Base-by-base conservation (phyloP, 495 filamentous ascomycete species). In the Penicillium alfredii region DNA sequence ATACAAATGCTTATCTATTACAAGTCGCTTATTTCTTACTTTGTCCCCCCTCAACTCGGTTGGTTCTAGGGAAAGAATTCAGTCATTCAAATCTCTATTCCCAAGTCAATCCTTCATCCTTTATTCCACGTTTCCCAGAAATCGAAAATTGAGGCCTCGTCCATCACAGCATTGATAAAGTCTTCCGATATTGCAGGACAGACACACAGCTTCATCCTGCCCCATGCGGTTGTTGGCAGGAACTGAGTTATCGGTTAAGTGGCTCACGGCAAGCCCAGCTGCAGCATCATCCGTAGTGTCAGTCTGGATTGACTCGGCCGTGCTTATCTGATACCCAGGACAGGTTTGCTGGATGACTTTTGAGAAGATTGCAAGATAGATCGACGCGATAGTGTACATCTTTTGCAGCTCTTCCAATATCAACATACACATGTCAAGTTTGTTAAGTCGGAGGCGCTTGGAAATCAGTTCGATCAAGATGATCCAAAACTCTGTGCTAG, bases 351-450 rank as follows among this genome's bases (percentile, higher is more conserved):
- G 51, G 7, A 64, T 58, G 8, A 51, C 61, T 23, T 50, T 54
- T 10, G 44, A 26, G 30, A 62, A 64, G 5, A 64, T 53, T 4
- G 43, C 58, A 1, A 55, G 58, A 25, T 56, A 62, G 1, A 64
- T 36, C 4, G 58, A 64, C 18, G 53, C 59, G 2, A 50, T 49
- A 0, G 56, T 52, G 27, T 67, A 65, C 2, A 55, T 57, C 7
- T 62, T 47, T 28, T 60, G 56, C 22, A 69, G 33, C 33, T 67
- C 51, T 14, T 62, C 53, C 42, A 69, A 31, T 17, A 69, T 49
- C 35, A 69, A 41, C 65, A 69, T 67, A 33, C 60, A 64, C 16
- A 62, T 33, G 23, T 63, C 48, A 8, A 69, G 51, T 34, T 67
- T 69, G 39, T 61, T 67, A 0, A 61, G 51, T 5, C 57, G 37